Evolutionary conservation across 2,329 filamentous ascomycete species (phyloP).

Genomic region (Zelopaecilomyces penicillatus): DNA sequence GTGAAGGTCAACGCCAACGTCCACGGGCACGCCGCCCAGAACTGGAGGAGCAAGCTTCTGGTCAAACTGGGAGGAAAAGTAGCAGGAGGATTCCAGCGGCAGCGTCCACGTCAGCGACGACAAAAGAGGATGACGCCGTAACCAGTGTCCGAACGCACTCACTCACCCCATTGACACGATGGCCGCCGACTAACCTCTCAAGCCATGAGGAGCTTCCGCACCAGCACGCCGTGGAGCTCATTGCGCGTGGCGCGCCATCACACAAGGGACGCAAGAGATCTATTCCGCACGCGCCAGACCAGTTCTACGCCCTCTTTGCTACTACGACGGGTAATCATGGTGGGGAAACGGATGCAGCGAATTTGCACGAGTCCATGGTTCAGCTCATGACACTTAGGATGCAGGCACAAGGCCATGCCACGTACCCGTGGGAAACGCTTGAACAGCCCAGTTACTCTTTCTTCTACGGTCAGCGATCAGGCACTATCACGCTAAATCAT

Average conservation of each 20-base stretch:
- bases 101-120: no score
- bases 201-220: constrained; percentile 42
- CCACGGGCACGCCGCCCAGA: no score
- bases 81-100: no score
- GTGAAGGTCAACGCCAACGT: no score
- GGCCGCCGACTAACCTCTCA: constrained; percentile 48
- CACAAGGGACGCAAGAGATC: constrained; percentile 46
- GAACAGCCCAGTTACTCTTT: constrained; percentile 68
- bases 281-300: constrained; percentile 46
- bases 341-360: constrained; percentile 37
- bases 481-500: constrained; percentile 64
- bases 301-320: constrained; percentile 49
- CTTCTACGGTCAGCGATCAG: constrained; percentile 55
- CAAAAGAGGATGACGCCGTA: no score
- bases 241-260: constrained; percentile 48
- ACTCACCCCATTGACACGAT: constrained; percentile 36
- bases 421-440: constrained; percentile 58
- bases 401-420: constrained; percentile 32
- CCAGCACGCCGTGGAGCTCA: constrained; percentile 47
- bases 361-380: constrained; percentile 47
- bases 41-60: no score
- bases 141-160: not conserved
- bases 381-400: constrained; percentile 50
- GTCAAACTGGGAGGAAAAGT: no score
- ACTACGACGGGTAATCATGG: constrained; percentile 37